Evolutionary conservation across 345 rosid genomes (phyloP).

Genomic region (Atalantia buxifolia): DNA sequence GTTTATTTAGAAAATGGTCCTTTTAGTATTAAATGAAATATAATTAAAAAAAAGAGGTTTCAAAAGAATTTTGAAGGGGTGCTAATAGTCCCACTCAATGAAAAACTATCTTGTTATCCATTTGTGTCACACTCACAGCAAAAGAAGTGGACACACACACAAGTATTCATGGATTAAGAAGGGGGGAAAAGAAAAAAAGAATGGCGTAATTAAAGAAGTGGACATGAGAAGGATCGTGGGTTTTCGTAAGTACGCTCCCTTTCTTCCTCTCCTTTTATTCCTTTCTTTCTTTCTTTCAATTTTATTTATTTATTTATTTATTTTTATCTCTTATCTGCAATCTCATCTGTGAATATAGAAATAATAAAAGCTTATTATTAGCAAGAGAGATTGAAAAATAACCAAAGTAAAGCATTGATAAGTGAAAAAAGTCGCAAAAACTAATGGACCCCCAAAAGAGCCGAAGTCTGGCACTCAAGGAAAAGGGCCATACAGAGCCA

Average conservation of each 20-base stretch:
- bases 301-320: too few species aligned
- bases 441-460: constrained; percentile 16
- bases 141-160: constrained; percentile 18
- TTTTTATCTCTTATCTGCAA: too few species aligned
- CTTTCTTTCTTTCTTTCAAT: too few species aligned
- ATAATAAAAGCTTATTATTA: not conserved
- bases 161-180: not conserved
- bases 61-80: too few species aligned
- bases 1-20: too few species aligned
- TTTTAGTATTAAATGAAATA: too few species aligned
- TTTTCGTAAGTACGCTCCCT: not conserved
- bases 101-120: constrained; percentile 22
- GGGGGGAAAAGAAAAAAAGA: not conserved
- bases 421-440: not conserved
- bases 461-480: constrained; percentile 16
- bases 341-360: too few species aligned
- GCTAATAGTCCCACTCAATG: too few species aligned
- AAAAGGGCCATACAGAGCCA: constrained; percentile 25
- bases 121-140: constrained; percentile 2
- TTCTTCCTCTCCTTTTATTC: not conserved
- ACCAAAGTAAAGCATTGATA: not conserved
- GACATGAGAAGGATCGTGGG: constrained; percentile 16
- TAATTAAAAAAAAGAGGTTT: too few species aligned
- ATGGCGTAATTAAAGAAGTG: constrained; percentile 1
- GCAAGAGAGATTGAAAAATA: not conserved